Evolutionary conservation across 306 rosid species (phyloP), one percentile per base, ranked within the genome.

Genomic region (Acacia crassicarpa): DNA sequence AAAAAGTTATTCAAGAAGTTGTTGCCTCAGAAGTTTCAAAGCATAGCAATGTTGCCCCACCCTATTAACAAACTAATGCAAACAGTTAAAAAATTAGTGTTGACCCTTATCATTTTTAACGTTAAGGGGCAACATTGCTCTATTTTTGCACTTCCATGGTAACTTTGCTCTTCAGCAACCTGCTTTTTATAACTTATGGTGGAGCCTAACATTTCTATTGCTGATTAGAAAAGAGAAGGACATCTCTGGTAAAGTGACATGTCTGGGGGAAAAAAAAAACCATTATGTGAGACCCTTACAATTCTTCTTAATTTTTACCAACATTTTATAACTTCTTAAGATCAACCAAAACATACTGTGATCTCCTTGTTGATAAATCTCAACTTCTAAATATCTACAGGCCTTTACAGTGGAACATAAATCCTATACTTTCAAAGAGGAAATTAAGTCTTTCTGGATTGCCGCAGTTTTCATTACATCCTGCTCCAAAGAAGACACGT

Each of bases 381-480:
- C 62, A 48, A 20, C 59, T 20, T 70, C 43, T 67, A 78, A 88
- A 73, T 17, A 63, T 75, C 70, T 74, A 77, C 84, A 87, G 92
- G 87, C 86, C 91, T 41, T 19, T 4, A 22, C 40, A 67, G 0
- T 87, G 83, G 85, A 87, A 5, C 83, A 51, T 87, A 67, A 17
- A 14, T 9, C 11, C 19, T 4, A 7, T 32, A 16, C 27, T 77
- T 45, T n/a, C 73, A 45, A 79, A 56, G 72, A 62, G 1, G 62
- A 83, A 77, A 81, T 0, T 13, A 12, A 3, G 8, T 81, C 59
- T 81, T 82, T 75, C 76, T 73, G 68, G 48, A 43, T 69, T 87
- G 70, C 84, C 90, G 13, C 83, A 40, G 49, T 83, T 87, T 85
- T 30, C 78, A 59, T 80, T 87, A 46, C 25, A n/a, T 35, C 87